Evolutionary conservation across 345 rosid species (phyloP).

Genomic region (Pseudoturritis turrita): DNA sequence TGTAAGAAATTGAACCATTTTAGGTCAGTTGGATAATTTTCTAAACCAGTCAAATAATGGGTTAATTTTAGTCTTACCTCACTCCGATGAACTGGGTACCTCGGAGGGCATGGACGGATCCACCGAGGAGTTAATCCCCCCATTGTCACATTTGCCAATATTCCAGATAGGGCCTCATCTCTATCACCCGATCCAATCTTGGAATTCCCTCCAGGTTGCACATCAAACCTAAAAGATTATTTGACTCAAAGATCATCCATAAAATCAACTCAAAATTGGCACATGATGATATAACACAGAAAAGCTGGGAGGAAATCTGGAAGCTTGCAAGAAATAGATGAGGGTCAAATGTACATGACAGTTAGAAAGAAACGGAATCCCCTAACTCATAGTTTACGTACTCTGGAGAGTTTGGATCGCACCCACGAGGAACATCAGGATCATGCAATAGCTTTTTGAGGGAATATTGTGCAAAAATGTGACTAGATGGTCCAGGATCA

Average conservation of each 20-base stretch:
- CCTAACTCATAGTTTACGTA: constrained; percentile 34
- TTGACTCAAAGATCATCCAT: constrained; percentile 10
- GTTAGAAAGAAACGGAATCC: neutral
- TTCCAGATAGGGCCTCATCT: constrained; percentile 56
- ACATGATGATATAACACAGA: neutral
- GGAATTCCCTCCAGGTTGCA: constrained; percentile 62
- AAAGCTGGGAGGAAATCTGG: neutral
- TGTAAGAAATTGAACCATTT: constrained; percentile 32
- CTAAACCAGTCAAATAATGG: neutral
- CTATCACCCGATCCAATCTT: constrained; percentile 89
- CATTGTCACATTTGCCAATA: constrained; percentile 44
- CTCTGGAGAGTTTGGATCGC: constrained; percentile 75
- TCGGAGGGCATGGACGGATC: constrained; percentile 87
- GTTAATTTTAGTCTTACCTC: constrained; percentile 50
- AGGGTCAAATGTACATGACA: constrained; percentile 1
- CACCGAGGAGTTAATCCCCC: constrained; percentile 66
- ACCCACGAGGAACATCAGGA: constrained; percentile 76
- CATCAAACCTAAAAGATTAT: constrained; percentile 62
- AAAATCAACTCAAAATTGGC: constrained; percentile 19
- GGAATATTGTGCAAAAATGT: constrained; percentile 36
- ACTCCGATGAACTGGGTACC: constrained; percentile 66
- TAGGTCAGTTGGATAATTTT: neutral
- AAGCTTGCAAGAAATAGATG: constrained; percentile 5
- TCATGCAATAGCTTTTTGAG: constrained; percentile 65
- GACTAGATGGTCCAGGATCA: constrained; percentile 42